A percentile compares a stretch with the other conserved stretches of the same genome.
Evolutionary conservation across 768 basidiomycete genomes (phyloP).

Genomic region (Xerocomellus intermedius): DNA sequence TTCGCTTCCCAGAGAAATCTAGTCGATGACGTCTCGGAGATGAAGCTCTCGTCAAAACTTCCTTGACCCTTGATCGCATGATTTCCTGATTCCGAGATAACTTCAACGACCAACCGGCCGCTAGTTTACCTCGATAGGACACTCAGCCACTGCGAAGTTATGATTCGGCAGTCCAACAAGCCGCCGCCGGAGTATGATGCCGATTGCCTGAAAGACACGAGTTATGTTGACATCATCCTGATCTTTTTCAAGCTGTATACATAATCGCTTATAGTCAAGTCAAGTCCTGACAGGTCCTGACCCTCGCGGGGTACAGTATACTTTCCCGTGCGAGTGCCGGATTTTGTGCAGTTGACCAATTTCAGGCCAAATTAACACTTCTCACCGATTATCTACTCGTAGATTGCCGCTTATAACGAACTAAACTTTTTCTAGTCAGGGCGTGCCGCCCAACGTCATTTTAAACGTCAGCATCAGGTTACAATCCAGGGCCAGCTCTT

Average conservation of each 20-base stretch:
- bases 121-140: background rate
- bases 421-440: background rate
- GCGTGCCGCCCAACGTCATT: background rate
- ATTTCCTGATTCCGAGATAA: background rate
- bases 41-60: background rate
- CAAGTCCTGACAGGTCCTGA: background rate
- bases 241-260: background rate
- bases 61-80: background rate
- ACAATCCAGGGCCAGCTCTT: background rate
- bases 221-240: constrained; percentile 6
- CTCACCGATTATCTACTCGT: background rate
- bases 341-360: constrained; percentile 3
- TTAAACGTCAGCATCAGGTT: constrained; percentile 9
- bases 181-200: constrained; percentile 3
- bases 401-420: background rate
- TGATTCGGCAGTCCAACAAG: constrained; percentile 1
- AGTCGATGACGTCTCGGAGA: constrained; percentile 1
- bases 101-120: background rate
- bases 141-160: constrained; percentile 3
- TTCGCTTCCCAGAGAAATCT: background rate
- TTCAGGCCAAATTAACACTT: background rate
- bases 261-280: background rate
- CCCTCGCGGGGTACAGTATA: background rate
- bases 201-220: constrained; percentile 6
- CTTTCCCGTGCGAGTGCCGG: background rate